Conservation (phyloP, 345 rosid species). For the Populus tremula region DNA sequence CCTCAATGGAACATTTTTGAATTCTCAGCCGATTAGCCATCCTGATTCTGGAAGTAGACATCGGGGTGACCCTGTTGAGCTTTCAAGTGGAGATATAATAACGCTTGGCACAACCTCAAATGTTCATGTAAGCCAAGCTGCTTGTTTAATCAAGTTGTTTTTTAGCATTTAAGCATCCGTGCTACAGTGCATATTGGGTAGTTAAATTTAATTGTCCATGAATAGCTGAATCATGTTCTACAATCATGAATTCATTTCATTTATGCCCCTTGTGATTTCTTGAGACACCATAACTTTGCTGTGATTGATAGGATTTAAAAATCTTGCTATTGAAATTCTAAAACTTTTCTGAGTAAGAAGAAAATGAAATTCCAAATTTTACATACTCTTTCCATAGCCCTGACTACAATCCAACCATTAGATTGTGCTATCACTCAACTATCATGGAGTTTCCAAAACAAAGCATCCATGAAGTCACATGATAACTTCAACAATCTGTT, state of each 20-base stretch:
- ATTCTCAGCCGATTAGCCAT: constrained; percentile 62
- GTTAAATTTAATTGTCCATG: not conserved
- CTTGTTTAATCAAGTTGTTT: not conserved
- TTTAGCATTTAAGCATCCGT: not conserved
- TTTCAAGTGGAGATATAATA: constrained; percentile 73
- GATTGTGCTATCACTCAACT: not conserved
- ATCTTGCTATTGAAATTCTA: not conserved
- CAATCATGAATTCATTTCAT: not conserved
- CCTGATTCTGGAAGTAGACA: constrained; percentile 66
- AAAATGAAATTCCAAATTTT: not conserved
- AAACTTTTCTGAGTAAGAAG: not conserved
- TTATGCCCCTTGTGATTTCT: not conserved
- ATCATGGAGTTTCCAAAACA: not conserved
- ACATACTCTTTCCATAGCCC: not conserved
- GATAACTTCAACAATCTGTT: not conserved
- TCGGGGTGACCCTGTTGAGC: constrained; percentile 76
- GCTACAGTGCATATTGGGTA: not conserved
- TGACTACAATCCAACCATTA: not conserved
- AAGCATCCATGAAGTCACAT: not conserved
- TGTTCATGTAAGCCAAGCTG: constrained; percentile 55
- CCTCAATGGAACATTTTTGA: constrained; percentile 91
- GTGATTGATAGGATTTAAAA: not conserved
- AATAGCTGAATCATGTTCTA: not conserved
- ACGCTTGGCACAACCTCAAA: constrained; percentile 82
- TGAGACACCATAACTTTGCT: not conserved